Evolutionary conservation across 2,329 filamentous ascomycete genomes (phyloP), one percentile per base, ranked within the genome.

Genomic region (Albophoma yamanashiensis): DNA sequence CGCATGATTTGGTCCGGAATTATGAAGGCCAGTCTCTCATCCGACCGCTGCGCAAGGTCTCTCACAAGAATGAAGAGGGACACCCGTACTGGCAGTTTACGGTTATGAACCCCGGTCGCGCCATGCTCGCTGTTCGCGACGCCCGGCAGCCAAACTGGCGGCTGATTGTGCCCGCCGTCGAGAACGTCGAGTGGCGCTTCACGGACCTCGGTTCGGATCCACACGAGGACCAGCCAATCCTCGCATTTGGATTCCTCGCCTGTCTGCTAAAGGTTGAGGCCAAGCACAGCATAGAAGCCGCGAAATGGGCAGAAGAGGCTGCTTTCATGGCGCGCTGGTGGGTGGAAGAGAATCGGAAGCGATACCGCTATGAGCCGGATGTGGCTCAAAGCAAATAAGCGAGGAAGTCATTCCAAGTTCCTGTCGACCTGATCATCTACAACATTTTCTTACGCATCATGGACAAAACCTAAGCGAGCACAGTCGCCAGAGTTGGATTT

Each of bases 11-110:
- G 14, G 61, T 71, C 2, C 64, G 66, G 50, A 72, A 74, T 57
- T 74, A 73, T 52, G 72, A 74, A 52, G 72, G 72, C 8, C 70
- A 73, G 56, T 74, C 72, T 0, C 65, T 74, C 1, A 67, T 74
- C 40, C 70, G 72, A 12, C 69, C 70, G 0, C 67, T 69, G 40
- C 67, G 66, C 56, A 65, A 60, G 0, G 36, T 40, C 15, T 67
- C 65, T 14, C 58, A 61, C 1, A 9, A 56, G 17, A 62, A 63
- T 1, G 65, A 68, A 3, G 61, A 67, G 34, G 59, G 60, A 14
- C 47, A 52, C 5, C 15, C 47, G 17, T 61, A 67, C 53, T 69
- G 67, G 67, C 64, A 68, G 12, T 66, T 66, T 55, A 65, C 64
- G 14, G 59, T 67, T 11, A 66, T 67, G 62, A 69, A 68, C 56